A percentile compares a stretch with the other conserved stretches of the same genome.
Evolutionary conservation across 345 rosid genomes (phyloP).

Genomic region (Ricinus communis): DNA sequence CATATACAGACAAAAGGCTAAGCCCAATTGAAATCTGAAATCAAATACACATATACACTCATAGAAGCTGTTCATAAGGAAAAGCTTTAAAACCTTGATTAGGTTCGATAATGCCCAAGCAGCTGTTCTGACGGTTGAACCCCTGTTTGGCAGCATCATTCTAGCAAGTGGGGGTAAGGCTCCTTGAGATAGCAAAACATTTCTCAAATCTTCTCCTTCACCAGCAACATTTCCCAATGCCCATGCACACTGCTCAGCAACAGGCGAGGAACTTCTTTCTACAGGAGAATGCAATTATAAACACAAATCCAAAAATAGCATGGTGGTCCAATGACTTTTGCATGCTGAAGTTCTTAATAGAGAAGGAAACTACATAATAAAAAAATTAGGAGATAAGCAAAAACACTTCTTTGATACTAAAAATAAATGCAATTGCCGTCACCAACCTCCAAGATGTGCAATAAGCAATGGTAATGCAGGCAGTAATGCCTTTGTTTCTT

Average conservation of each 20-base stretch:
- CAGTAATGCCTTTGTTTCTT: constrained; percentile 83
- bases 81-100: constrained; percentile 65
- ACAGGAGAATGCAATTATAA: constrained; percentile 27
- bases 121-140: constrained; percentile 91
- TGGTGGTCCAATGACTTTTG: background rate
- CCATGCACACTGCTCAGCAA: constrained; percentile 99
- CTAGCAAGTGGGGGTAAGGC: constrained; percentile 87
- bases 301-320: background rate
- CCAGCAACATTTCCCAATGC: constrained; percentile 97
- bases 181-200: constrained; percentile 85
- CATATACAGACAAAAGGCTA: background rate
- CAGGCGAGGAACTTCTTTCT: constrained; percentile 87
- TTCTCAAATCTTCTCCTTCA: constrained; percentile 92
- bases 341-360: background rate
- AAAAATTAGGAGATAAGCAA: background rate
- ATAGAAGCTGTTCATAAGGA: background rate
- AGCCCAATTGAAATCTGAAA: background rate
- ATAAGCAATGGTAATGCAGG: constrained; percentile 88
- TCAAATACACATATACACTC: background rate
- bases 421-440: constrained; percentile 8
- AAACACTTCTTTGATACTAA: background rate
- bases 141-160: constrained; percentile 91
- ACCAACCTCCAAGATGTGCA: constrained; percentile 92
- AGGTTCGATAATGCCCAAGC: constrained; percentile 98
- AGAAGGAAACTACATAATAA: background rate